phyloP scores from a whole-genome alignment of 805 yeast genomes.

The Pichia nakasei region DNA sequence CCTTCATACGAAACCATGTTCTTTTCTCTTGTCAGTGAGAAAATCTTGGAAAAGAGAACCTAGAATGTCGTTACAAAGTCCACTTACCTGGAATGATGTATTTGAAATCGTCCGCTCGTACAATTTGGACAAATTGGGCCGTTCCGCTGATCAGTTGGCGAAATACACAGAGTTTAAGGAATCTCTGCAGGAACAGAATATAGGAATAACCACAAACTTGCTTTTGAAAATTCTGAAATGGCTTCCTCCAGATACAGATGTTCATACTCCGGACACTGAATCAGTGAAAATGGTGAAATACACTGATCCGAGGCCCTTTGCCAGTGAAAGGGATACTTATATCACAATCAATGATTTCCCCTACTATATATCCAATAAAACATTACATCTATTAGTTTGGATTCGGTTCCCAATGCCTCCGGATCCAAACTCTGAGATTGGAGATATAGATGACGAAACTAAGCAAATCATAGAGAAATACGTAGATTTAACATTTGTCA shows the following conservation, averaged over 20 bases:
- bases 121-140: slow-evolving; percentile 38
- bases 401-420: slow-evolving; percentile 46
- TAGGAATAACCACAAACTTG: slow-evolving; percentile 41
- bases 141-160: slow-evolving; percentile 37
- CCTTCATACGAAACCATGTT: too few relatives aligned
- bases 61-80: slow-evolving; percentile 13
- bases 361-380: slow-evolving; percentile 44
- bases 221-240: slow-evolving; percentile 42
- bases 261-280: slow-evolving; percentile 1
- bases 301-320: slow-evolving; percentile 33
- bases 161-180: slow-evolving; percentile 40
- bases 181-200: slow-evolving; percentile 25
- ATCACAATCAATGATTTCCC: slow-evolving; percentile 57
- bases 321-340: slow-evolving; percentile 33
- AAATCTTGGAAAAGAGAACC: too few relatives aligned
- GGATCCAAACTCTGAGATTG: slow-evolving; percentile 40
- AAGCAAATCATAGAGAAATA: slow-evolving; percentile 36
- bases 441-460: slow-evolving; percentile 39
- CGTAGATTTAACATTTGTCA: slow-evolving; percentile 41
- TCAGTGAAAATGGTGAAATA: slow-evolving; percentile 16
- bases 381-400: slow-evolving; percentile 61
- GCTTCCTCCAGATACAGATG: slow-evolving; percentile 28
- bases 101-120: slow-evolving; percentile 31
- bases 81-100: slow-evolving; percentile 41
- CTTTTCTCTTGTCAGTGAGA: too few relatives aligned